Base-by-base conservation (phyloP, 2,329 filamentous ascomycete genomes). In the Epichloe glyceriae region DNA sequence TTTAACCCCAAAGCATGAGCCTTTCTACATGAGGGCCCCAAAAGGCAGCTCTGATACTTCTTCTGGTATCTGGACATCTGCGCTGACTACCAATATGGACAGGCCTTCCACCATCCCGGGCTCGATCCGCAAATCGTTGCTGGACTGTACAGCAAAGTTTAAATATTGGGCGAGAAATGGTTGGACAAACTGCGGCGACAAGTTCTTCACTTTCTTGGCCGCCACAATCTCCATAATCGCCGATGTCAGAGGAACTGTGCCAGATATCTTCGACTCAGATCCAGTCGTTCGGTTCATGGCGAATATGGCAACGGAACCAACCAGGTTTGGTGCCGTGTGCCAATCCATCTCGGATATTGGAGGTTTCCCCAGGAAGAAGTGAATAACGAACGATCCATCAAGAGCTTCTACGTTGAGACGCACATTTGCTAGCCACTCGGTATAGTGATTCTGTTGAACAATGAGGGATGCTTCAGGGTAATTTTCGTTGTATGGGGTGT, bases 371-470 rank as follows among this genome's bases (percentile, higher is more conserved):
- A 88, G 61, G 65, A 89, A 90, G 52, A 90, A 69, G 60, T 83
- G 78, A 19, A 91, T 70, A 0, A 55, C 56, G 50, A 83, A 87
- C 0, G 82, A 79, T 1, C 74, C 76, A 11, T 75, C 70, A 8
- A 85, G 64, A 2, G 79, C 78, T 52, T 78, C 75, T 54, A 80
- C 83, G 50, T 73, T 70, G 20, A 82, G 78, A 15, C 71, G 69
- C 43, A 90, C 73, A 58, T 85, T 86, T 56, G 79, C 80, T 22
- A 82, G 73, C 78, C 86, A 91, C 58, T 90, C 76, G 5, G 70
- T 72, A 58, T 81, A 80, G 10, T 61, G 60, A 43, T 65, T 64
- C 12, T 70, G 57, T 2, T 62, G 60, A 37, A 75, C 63, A 6
- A 74, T 59, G 26, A 58, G 52, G 3, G 60, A 56, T 3, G 50